phyloP scores from a whole-genome alignment of 352 stramenopile species.

The Saprolegnia diclina region DNA sequence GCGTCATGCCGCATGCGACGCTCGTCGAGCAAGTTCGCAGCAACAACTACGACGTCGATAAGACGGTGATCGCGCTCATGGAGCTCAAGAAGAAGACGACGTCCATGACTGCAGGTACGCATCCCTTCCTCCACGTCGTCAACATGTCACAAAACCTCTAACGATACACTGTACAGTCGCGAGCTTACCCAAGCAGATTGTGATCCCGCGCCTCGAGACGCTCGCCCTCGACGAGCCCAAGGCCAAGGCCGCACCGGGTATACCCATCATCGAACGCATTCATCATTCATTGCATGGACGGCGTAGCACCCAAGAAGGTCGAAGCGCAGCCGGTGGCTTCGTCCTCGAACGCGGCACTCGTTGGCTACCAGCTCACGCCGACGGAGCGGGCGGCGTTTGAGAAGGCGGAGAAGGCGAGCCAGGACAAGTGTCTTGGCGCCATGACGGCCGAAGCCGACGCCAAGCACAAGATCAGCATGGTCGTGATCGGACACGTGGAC shows the following conservation, averaged over 20 bases:
- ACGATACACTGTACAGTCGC: conserved; percentile 28
- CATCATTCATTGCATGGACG: neutral
- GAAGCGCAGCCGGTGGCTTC: conserved; percentile 25
- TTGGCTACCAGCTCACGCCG: conserved; percentile 47
- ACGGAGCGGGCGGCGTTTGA: conserved; percentile 62
- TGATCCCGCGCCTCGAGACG: conserved; percentile 59
- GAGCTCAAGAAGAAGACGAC: conserved; percentile 56
- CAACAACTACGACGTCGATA: conserved; percentile 76
- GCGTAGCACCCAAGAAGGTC: conserved; percentile 19
- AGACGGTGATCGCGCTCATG: conserved; percentile 61
- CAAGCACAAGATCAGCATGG: conserved; percentile 89
- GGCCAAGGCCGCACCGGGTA: conserved; percentile 3
- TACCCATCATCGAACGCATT: neutral
- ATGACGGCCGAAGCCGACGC: conserved; percentile 38
- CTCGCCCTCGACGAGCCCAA: conserved; percentile 34
- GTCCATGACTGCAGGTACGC: conserved; percentile 26
- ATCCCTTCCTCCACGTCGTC: neutral
- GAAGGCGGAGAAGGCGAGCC: conserved; percentile 59
- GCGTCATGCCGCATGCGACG: conserved; percentile 50
- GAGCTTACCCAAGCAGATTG: conserved; percentile 56
- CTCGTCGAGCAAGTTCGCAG: conserved; percentile 58
- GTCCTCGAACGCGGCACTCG: neutral
- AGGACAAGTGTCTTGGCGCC: conserved; percentile 48
- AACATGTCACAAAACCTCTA: neutral
- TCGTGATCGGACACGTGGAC: conserved; percentile 97